These are phyloP conservation scores for Vigna trinervia DNA, from an alignment of 306 rosid genomes.

Conservation along the genomic window DNA sequence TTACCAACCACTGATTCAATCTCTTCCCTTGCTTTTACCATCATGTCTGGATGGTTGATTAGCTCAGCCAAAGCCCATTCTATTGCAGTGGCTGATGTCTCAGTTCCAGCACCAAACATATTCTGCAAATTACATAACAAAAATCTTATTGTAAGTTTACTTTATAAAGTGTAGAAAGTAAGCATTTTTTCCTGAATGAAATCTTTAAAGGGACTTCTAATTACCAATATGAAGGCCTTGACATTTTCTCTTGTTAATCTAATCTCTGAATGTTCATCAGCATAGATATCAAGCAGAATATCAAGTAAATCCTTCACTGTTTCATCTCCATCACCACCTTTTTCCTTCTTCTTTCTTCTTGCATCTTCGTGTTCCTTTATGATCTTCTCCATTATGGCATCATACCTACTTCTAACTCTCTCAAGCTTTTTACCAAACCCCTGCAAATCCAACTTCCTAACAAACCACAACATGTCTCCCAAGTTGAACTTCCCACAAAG, in stretches of 20 bases:
- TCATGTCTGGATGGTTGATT: constrained; percentile 62
- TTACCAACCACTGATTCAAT: constrained; percentile 61
- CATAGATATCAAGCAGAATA: constrained; percentile 53
- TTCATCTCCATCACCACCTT: constrained; percentile 16
- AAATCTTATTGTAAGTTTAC: neutral
- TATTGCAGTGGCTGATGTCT: constrained; percentile 51
- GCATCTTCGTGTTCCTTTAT: constrained; percentile 62
- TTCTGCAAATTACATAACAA: constrained; percentile 47
- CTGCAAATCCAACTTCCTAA: constrained; percentile 60
- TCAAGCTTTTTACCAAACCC: constrained; percentile 54
- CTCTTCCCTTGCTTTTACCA: constrained; percentile 63
- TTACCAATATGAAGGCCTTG: constrained; percentile 59
- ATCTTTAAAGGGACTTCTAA: too few species aligned
- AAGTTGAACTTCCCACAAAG: constrained; percentile 49
- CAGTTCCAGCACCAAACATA: constrained; percentile 62
- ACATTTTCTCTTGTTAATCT: constrained; percentile 62
- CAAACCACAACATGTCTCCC: constrained; percentile 51
- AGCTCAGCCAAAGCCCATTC: constrained; percentile 69
- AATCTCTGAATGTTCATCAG: constrained; percentile 51
- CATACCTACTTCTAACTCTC: constrained; percentile 51
- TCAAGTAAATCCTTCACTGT: constrained; percentile 57
- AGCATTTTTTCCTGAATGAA: too few species aligned
- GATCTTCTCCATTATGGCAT: constrained; percentile 57
- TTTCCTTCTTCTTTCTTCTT: constrained; percentile 34
- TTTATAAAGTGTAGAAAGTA: too few species aligned